These are phyloP conservation scores for Trichoderma asperellum DNA, from an alignment of 2,329 filamentous ascomycete species.

Conservation along the genomic window DNA sequence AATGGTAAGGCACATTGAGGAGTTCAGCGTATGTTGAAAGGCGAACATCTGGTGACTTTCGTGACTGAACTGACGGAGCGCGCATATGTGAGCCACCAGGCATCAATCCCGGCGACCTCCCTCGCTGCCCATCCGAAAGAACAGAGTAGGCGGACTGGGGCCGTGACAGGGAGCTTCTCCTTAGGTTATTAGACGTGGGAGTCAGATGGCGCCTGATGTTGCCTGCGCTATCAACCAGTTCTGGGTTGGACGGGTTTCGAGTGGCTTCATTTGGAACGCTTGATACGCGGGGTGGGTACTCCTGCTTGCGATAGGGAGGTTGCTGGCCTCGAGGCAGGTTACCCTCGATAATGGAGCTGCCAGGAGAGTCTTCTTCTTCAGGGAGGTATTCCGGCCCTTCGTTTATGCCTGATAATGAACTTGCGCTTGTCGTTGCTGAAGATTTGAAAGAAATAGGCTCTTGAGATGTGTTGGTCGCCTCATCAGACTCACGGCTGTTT, in stretches of 20 bases:
- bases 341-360: slow-evolving; percentile 56
- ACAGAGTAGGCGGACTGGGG: slow-evolving; percentile 78
- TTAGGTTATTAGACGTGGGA: slow-evolving; percentile 57
- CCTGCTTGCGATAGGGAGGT: slow-evolving; percentile 65
- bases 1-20: slow-evolving; percentile 69
- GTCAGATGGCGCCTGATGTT: slow-evolving; percentile 66
- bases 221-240: slow-evolving; percentile 54
- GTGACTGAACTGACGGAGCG: slow-evolving; percentile 54
- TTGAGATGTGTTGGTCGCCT: slow-evolving; percentile 54
- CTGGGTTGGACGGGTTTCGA: slow-evolving; percentile 55
- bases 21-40: slow-evolving; percentile 62
- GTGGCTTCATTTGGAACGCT: slow-evolving; percentile 50
- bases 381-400: slow-evolving; percentile 52
- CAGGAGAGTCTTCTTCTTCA: slow-evolving; percentile 51
- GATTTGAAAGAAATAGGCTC: slow-evolving; percentile 55
- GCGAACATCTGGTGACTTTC: slow-evolving; percentile 60
- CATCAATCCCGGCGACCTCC: slow-evolving; percentile 60
- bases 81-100: slow-evolving; percentile 50
- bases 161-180: slow-evolving; percentile 64
- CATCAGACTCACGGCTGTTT: slow-evolving; percentile 58
- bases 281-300: slow-evolving; percentile 47
- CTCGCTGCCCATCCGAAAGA: slow-evolving; percentile 69
- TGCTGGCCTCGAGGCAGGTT: slow-evolving; percentile 48
- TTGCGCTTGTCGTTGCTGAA: slow-evolving; percentile 60
- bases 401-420: slow-evolving; percentile 57